Percentiles rank a stretch among this genome's conserved stretches.
Conservation (phyloP, 2,329 filamentous ascomycete genomes). For the Sclerotinia minor region DNA sequence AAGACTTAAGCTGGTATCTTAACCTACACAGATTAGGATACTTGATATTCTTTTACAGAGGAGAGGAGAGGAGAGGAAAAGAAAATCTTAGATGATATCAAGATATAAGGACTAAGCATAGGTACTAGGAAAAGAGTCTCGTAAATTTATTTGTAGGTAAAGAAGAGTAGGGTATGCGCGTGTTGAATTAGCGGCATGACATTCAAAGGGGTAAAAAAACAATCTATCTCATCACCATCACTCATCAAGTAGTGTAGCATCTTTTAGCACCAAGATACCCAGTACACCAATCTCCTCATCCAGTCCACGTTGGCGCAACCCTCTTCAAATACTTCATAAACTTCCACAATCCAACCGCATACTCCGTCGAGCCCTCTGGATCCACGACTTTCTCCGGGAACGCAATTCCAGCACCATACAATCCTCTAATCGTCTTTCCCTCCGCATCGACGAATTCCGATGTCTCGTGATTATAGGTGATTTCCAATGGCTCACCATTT, state of each 20-base stretch:
- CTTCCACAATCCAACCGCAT: conserved; percentile 63
- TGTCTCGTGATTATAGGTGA: conserved; percentile 42
- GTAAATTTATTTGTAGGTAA: not conserved
- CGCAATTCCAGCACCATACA: conserved; percentile 64
- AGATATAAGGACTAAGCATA: not conserved
- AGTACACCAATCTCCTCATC: not conserved
- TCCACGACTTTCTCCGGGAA: conserved; percentile 62
- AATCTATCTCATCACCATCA: not conserved
- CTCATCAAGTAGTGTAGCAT: not conserved
- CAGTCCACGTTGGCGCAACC: conserved; percentile 53
- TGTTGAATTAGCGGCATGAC: not conserved
- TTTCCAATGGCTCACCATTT: conserved; percentile 32
- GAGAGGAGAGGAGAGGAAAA: too few species aligned
- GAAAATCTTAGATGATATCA: not conserved
- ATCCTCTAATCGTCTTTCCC: conserved; percentile 48
- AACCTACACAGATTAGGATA: not conserved
- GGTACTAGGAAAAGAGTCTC: too few species aligned
- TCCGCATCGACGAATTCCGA: conserved; percentile 51
- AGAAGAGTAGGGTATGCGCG: conserved; percentile 9
- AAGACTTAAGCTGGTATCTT: too few species aligned
- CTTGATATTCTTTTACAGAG: not conserved
- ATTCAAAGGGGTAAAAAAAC: not conserved
- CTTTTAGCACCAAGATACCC: not conserved
- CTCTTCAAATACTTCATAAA: conserved; percentile 63
- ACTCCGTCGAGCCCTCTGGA: conserved; percentile 60